Conservation (phyloP, 495 filamentous ascomycete species). For the Neurospora intermedia region DNA sequence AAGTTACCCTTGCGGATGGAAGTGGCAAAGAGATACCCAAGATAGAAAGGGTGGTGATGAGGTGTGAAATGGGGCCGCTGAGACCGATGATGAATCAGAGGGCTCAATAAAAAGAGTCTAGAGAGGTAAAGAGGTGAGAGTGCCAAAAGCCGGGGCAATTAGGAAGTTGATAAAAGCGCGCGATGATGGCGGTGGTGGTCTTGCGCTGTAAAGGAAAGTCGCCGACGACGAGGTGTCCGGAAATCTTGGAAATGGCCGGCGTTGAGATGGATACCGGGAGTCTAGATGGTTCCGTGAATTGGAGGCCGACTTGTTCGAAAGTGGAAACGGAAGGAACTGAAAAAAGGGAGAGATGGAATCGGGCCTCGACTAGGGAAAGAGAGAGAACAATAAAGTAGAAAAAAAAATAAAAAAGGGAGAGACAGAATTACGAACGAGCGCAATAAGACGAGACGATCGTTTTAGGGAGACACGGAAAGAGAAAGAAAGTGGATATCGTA, state of each 20-base stretch:
- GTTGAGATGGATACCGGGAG: background rate
- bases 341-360: slow-evolving; percentile 1
- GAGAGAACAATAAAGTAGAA: no score
- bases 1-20: background rate
- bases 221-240: background rate
- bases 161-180: background rate
- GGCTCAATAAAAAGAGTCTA: background rate
- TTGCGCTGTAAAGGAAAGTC: background rate
- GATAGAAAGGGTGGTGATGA: background rate
- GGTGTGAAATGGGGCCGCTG: background rate
- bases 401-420: slow-evolving; percentile 1
- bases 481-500: background rate
- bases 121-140: background rate
- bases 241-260: background rate
- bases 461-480: background rate
- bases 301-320: background rate
- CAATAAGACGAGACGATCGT: background rate
- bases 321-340: slow-evolving; percentile 1
- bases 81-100: background rate
- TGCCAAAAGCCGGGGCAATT: background rate
- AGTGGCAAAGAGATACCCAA: background rate
- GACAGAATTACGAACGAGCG: background rate
- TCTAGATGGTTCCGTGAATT: background rate
- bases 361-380: slow-evolving; percentile 7
- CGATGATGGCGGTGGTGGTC: background rate